Base-by-base conservation (phyloP, 495 filamentous ascomycete genomes). In the Penicillium macrosclerotiorum region DNA sequence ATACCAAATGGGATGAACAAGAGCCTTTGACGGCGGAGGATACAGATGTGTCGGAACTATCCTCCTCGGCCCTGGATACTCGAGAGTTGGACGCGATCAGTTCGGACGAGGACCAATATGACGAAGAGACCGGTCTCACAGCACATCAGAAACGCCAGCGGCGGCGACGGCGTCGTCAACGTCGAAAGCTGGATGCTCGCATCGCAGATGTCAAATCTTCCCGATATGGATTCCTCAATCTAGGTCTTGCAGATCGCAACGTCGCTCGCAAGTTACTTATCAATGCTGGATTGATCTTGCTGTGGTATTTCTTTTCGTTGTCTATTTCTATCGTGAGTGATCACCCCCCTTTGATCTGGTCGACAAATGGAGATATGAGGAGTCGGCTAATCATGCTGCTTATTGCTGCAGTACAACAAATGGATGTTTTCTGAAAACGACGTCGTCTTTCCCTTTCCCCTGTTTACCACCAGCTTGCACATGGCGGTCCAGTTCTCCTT, bases 381-480 rank as follows among this genome's bases (percentile, higher is more conserved):
- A 17, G 16, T 45, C 25, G 24, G 42, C 38, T 41, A 14, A 39
- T 22, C 22, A 14, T 23, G 1, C 13, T 8, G 23, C 11, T 13
- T 32, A 13, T 0, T 13, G 24, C 20, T 23, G 18, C 54, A 94
- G 89, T 99, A 99, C 71, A 99, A 99, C 74, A 97, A 96, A 76
- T 97, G 94, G 94, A 99, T 99, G 94, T 99, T 99, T 67, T 85
- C 87, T 50, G 71, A 83, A 13, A 80, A 84, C 38, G 83, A 89
- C 42, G 80, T 92, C 51, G 79, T 96, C 57, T 99, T 99, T 62
- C 85, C 88, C 35, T 97, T 90, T 50, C 94, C 94, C 35, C 80
- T 99, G 38, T 97, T 97, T 71, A 95, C 90, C 2, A 99, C 94
- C 8, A 88, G 89, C 53, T 63, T 90, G 57, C 94, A 99, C 71